Base-by-base conservation (phyloP, 2,329 filamentous ascomycete genomes). In the Nemania sp. region DNA sequence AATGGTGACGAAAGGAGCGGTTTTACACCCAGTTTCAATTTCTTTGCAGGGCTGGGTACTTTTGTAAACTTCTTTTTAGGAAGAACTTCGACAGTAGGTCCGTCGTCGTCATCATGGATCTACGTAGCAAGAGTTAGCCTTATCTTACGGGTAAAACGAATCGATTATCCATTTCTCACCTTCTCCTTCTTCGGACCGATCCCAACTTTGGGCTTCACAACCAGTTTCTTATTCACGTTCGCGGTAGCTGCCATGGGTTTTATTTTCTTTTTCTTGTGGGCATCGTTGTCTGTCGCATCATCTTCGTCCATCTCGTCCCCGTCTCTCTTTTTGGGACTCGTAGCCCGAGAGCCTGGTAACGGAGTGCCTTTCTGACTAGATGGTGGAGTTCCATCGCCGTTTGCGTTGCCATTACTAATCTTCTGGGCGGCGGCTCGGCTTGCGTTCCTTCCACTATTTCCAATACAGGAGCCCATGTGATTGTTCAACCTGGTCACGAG, bases 381-480 rank as follows among this genome's bases (percentile, higher is more conserved):
- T 14, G 83, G 82, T 8, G 83, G 82, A 36, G 83, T 86, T 42
- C 75, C 74, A 53, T 83, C 81, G 60, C 70, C 73, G 61, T 57
- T 61, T 17, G 52, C 24, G 53, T 73, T 77, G 56, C 78, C 80
- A 59, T 83, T 84, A 63, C 79, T 83, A 58, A 86, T 81, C 72
- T 86, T 86, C 61, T 82, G 79, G 8, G 82, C 80, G 9, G 84
- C 84, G 6, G 81, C 81, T 52, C 83, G 75, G 57, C 82, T 84
- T 12, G 83, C 82, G 60, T 81, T 84, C 28, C 84, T 77, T 20
- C 83, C 82, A 61, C 82, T 84, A 66, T 85, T 86, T 37, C 83
- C 83, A 56, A 86, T 86, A 66, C 83, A 86, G 15, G 82, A 84
- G 28, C 82, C 82, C 83, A 87, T 86, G 70, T 87, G 84, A 58